Evolutionary conservation across 768 basidiomycete species (phyloP).

Genomic region (Sporobolomyces roseus): DNA sequence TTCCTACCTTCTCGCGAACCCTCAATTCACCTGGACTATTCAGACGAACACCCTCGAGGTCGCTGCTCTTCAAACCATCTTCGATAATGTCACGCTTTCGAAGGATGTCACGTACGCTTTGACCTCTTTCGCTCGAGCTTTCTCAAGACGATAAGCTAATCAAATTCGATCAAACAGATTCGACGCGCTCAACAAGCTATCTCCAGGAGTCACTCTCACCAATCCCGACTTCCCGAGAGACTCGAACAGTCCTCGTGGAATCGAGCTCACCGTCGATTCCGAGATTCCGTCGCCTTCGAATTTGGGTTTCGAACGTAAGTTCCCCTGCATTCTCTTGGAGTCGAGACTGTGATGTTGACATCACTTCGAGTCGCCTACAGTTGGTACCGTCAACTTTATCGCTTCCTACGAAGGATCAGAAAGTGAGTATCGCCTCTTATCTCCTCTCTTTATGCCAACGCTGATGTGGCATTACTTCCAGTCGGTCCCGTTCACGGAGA

Average conservation of each 20-base stretch:
- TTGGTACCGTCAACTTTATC: constrained; percentile 62
- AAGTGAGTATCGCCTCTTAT: neutral
- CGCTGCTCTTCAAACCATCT: constrained; percentile 9
- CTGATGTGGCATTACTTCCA: constrained; percentile 28
- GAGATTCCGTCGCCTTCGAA: constrained; percentile 50
- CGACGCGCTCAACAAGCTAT: constrained; percentile 32
- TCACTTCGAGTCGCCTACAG: constrained; percentile 1
- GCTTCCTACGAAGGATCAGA: constrained; percentile 57
- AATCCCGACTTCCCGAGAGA: constrained; percentile 62
- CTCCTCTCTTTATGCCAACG: neutral
- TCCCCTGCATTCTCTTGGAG: neutral
- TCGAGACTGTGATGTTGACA: too few relatives aligned
- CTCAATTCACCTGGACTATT: constrained; percentile 46
- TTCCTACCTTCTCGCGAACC: constrained; percentile 51
- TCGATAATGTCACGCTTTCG: constrained; percentile 54
- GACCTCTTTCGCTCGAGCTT: neutral
- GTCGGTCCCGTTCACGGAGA: constrained; percentile 62
- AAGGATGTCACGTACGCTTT: constrained; percentile 51
- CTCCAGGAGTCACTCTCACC: constrained; percentile 53
- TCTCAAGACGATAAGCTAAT: too few relatives aligned
- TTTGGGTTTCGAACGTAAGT: constrained; percentile 61
- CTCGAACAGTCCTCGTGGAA: constrained; percentile 11
- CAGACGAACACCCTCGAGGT: constrained; percentile 60
- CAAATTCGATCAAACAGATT: constrained; percentile 2
- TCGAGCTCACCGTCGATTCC: constrained; percentile 39